Evolutionary conservation across 805 yeast genomes (phyloP).

Genomic region (Teunomyces barrocoloradensis): DNA sequence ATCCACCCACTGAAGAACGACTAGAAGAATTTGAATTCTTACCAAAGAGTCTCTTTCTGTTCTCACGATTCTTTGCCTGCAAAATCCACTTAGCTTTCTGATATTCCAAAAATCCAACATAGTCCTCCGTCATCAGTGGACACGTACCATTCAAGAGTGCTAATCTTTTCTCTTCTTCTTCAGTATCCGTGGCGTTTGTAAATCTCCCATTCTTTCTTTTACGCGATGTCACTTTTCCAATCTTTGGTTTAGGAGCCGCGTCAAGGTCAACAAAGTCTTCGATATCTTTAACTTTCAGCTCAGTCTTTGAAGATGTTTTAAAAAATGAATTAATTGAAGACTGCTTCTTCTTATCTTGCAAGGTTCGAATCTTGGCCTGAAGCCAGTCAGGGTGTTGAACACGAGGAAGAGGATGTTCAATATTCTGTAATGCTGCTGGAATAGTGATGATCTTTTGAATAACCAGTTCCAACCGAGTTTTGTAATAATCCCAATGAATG

Average conservation of each 20-base stretch:
- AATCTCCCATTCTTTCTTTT: slow-evolving; percentile 39
- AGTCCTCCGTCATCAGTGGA: slow-evolving; percentile 68
- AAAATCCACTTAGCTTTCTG: slow-evolving; percentile 87
- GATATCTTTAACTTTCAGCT: slow-evolving; percentile 49
- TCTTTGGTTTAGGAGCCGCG: slow-evolving; percentile 27
- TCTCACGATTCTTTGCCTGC: slow-evolving; percentile 66
- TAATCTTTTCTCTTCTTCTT: slow-evolving; percentile 50
- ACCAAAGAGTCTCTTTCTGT: slow-evolving; percentile 82
- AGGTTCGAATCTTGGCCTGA: slow-evolving; percentile 54
- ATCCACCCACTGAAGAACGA: slow-evolving; percentile 60
- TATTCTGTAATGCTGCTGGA: slow-evolving; percentile 93
- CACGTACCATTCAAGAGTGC: slow-evolving; percentile 50
- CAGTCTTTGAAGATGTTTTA: slow-evolving; percentile 21
- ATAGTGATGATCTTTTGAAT: slow-evolving; percentile 93
- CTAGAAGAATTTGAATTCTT: slow-evolving; percentile 48
- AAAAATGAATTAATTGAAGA: slow-evolving; percentile 61
- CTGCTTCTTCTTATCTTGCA: slow-evolving; percentile 71
- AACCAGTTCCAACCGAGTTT: slow-evolving; percentile 87
- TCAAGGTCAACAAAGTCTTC: slow-evolving; percentile 62
- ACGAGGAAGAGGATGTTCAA: slow-evolving; percentile 90
- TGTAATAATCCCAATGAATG: slow-evolving; percentile 91
- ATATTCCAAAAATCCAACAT: slow-evolving; percentile 63
- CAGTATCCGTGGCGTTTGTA: slow-evolving; percentile 19
- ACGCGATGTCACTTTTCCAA: slow-evolving; percentile 47
- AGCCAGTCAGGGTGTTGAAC: slow-evolving; percentile 96